Evolutionary conservation across 2,329 filamentous ascomycete genomes (phyloP), one percentile per base, ranked within the genome.

Genomic region (Fusarium goolgardi): DNA sequence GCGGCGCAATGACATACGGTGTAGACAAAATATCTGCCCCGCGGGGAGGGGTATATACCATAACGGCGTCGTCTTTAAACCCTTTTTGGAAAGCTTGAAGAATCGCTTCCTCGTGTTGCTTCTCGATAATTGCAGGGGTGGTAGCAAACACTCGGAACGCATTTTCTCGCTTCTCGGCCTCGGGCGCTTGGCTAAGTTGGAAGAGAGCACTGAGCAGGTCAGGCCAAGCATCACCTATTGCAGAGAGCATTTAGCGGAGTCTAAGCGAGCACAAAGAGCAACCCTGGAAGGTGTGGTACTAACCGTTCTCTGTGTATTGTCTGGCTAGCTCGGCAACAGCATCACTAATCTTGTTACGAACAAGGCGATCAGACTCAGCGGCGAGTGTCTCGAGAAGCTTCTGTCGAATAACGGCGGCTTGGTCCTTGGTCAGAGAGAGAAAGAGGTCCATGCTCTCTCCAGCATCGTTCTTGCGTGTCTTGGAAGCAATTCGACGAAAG

Each of bases 121-220:
- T 95, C 81, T 97, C 94, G 74, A 99, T 98, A 73, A 99, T 95
- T 32, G 92, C 92, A 6, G 96, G 96, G 1, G 95, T 98, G 2
- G 94, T 95, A 44, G 94, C 91, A 78, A 99, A 97, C 75, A 99
- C 96, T 66, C 96, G 89, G 82, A 96, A 99, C 20, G 96, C 93
- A 47, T 91, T 93, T 81, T 98, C 96, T 67, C 96, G 90, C 81
- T 96, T 91, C 69, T 91, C 91, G 31, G 91, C 81, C 65, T 97
- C 92, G 54, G 87, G 83, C 23, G 93, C 94, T 79, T 96, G 94
- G 80, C 95, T 98, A 39, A 96, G 89, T 74, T 93, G 90, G 83
- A 97, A 97, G 49, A 99, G 86, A 21, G 91, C 89, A 37, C 88
- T 89, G 29, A 99, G 86, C 39, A 99, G 87, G 76, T 98, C 96